phyloP scores from a whole-genome alignment of 2,329 filamentous ascomycete genomes.

The Colletotrichum spaethianum region DNA sequence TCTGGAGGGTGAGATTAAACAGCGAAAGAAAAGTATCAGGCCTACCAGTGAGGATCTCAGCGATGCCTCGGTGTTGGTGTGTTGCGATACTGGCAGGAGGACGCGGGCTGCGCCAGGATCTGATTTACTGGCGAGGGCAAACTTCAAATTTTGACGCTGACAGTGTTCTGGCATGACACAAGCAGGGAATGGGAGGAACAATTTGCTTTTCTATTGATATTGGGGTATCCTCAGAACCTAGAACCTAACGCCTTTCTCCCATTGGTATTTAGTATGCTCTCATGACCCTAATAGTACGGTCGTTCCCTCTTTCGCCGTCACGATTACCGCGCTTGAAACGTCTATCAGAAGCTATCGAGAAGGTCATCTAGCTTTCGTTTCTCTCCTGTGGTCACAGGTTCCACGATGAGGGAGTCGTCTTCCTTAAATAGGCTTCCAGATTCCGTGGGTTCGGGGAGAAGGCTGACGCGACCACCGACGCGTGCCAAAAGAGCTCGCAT shows the following conservation, averaged over 20 bases:
- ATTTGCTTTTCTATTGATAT: not conserved
- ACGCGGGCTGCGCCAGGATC: not conserved
- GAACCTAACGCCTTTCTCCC: conserved; percentile 25
- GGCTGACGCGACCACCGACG: conserved; percentile 67
- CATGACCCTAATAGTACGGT: not conserved
- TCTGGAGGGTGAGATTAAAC: conserved; percentile 50
- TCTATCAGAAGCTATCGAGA: conserved; percentile 51
- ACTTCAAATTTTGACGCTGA: not conserved
- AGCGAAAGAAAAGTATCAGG: conserved; percentile 54
- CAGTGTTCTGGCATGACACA: too few species aligned
- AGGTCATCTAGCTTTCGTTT: conserved; percentile 59
- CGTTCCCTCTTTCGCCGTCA: not conserved
- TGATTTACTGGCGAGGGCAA: not conserved
- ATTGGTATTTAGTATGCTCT: not conserved
- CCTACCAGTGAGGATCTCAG: conserved; percentile 31
- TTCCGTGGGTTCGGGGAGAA: conserved; percentile 49
- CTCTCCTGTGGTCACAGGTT: conserved; percentile 56
- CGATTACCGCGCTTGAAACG: too few species aligned
- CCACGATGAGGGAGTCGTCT: conserved; percentile 47
- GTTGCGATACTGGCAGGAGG: not conserved
- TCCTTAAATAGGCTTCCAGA: conserved; percentile 40
- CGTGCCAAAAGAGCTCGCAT: conserved; percentile 75
- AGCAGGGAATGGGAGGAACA: not conserved
- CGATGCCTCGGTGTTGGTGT: not conserved
- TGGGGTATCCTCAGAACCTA: conserved; percentile 36